Evolutionary conservation across 805 yeast species (phyloP).

Genomic region (Pichia manshurica): DNA sequence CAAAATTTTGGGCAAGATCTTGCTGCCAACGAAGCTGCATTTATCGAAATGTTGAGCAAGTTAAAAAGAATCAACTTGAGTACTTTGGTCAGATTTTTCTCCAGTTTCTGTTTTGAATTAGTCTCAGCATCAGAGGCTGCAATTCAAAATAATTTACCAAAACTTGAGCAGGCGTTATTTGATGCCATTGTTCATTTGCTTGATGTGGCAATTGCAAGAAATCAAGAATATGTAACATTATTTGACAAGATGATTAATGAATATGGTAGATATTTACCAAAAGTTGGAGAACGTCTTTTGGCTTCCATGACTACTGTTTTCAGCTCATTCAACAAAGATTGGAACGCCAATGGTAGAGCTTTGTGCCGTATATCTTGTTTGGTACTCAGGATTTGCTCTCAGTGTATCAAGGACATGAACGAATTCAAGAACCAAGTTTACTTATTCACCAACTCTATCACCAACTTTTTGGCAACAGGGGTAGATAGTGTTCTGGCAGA

Average conservation of each 20-base stretch:
- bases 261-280: conserved; percentile 34
- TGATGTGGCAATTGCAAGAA: conserved; percentile 59
- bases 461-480: conserved; percentile 41
- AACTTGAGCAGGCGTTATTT: conserved; percentile 36
- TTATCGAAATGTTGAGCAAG: conserved; percentile 41
- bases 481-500: conserved; percentile 48
- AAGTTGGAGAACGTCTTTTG: conserved; percentile 47
- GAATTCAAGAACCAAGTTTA: conserved; percentile 21
- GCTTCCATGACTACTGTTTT: conserved; percentile 42
- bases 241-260: conserved; percentile 45
- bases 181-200: conserved; percentile 55
- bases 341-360: conserved; percentile 62
- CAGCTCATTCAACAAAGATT: conserved; percentile 43
- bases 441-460: conserved; percentile 30
- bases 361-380: conserved; percentile 54
- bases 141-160: conserved; percentile 15
- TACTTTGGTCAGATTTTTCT: conserved; percentile 54
- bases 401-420: conserved; percentile 8
- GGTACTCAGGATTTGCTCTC: conserved; percentile 39
- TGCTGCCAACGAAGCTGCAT: conserved; percentile 35
- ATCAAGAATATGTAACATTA: conserved; percentile 54
- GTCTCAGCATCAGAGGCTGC: conserved; percentile 29
- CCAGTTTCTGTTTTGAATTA: conserved; percentile 43
- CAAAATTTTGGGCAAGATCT: conserved; percentile 38
- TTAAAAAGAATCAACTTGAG: conserved; percentile 50